Percentiles rank a stretch among this genome's conserved stretches.
Conservation (phyloP, 2,329 filamentous ascomycete species). For the Diaporthe vexans region DNA sequence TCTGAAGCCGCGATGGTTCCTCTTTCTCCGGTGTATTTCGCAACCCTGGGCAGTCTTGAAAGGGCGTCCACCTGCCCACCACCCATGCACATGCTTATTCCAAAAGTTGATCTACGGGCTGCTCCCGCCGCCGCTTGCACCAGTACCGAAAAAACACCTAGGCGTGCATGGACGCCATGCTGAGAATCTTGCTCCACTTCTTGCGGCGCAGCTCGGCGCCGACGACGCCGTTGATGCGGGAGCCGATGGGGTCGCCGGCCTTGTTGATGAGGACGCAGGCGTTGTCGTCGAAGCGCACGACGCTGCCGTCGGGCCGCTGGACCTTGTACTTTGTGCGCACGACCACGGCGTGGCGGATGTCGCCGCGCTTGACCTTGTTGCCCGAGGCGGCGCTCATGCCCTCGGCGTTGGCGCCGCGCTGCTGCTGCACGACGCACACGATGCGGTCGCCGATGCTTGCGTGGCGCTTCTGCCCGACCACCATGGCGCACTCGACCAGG, state of each 20-base stretch:
- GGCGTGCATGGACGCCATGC: slow-evolving; percentile 83
- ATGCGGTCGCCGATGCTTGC: slow-evolving; percentile 96
- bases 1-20: neutral
- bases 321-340: slow-evolving; percentile 92
- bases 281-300: slow-evolving; percentile 96
- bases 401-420: slow-evolving; percentile 82
- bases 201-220: slow-evolving; percentile 89
- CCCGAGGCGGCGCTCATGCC: slow-evolving; percentile 79
- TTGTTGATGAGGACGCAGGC: slow-evolving; percentile 98
- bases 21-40: too few relatives aligned
- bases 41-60: neutral
- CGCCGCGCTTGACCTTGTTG: slow-evolving; percentile 95
- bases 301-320: slow-evolving; percentile 88
- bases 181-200: slow-evolving; percentile 99
- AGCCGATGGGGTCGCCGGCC: slow-evolving; percentile 93
- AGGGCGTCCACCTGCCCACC: neutral
- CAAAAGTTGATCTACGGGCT: neutral
- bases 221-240: slow-evolving; percentile 91
- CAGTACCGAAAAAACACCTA: slow-evolving; percentile 48
- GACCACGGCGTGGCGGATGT: slow-evolving; percentile 95
- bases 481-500: slow-evolving; percentile 94
- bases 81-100: too few relatives aligned
- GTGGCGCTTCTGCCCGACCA: slow-evolving; percentile 89
- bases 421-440: slow-evolving; percentile 97
- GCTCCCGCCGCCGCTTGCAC: too few relatives aligned